Evolutionary conservation across 139 green algal genomes (phyloP).

Genomic region (Edaphochlamys debaryana): DNA sequence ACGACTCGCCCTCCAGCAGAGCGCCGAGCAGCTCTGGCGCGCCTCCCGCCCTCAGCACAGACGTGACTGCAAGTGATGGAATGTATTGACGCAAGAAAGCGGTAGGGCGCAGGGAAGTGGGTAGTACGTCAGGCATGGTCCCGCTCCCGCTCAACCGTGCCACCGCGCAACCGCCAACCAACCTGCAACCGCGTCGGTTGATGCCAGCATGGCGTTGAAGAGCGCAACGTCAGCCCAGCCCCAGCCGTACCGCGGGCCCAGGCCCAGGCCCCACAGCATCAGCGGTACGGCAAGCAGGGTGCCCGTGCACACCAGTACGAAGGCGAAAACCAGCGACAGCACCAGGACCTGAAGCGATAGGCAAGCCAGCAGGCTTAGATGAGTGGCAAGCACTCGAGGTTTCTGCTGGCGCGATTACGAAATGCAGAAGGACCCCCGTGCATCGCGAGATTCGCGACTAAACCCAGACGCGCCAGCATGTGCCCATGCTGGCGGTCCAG

Average conservation of each 20-base stretch:
- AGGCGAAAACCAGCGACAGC: slow-evolving; percentile 66
- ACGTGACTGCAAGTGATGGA: slow-evolving; percentile 54
- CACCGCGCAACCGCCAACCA: too few species aligned
- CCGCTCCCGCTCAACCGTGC: too few species aligned
- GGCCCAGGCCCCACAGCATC: slow-evolving; percentile 62
- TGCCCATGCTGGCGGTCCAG: too few species aligned
- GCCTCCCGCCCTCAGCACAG: slow-evolving; percentile 66
- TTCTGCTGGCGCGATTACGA: too few species aligned
- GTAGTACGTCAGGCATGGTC: too few species aligned
- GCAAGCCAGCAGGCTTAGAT: too few species aligned
- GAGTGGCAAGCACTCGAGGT: too few species aligned
- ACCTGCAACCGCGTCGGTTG: slow-evolving; percentile 72
- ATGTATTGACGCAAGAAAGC: too few species aligned
- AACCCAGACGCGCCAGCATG: too few species aligned
- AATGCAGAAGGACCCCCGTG: too few species aligned
- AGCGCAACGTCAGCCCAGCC: slow-evolving; percentile 71
- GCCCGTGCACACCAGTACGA: slow-evolving; percentile 59
- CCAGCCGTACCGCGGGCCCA: slow-evolving; percentile 10
- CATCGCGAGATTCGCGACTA: too few species aligned
- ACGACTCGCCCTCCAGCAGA: slow-evolving; percentile 85
- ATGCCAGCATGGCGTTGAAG: slow-evolving; percentile 70
- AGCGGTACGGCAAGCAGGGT: slow-evolving; percentile 60
- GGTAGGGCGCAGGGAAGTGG: too few species aligned
- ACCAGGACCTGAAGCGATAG: slow-evolving; percentile 65
- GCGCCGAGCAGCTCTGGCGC: slow-evolving; percentile 75